A percentile compares a stretch with the other conserved stretches of the same genome.
phyloP scores from a whole-genome alignment of 192 early-diverging fungal genomes.

The Coemansia sp. region DNA sequence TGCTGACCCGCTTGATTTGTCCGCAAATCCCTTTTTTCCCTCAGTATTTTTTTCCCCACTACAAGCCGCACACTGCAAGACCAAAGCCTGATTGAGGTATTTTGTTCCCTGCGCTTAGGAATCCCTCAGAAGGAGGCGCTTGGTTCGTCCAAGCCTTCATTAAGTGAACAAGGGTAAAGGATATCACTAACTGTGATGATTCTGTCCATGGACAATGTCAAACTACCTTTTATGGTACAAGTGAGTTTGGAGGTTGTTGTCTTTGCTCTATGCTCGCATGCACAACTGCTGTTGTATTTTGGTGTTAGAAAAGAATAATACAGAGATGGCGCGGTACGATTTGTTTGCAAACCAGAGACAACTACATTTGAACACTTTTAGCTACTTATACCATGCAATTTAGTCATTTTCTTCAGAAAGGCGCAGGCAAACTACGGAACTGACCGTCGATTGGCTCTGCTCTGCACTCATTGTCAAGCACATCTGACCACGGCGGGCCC shows the following conservation, averaged over 20 bases:
- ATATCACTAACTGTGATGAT: not conserved
- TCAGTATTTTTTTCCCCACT: not conserved
- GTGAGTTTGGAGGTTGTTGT: not conserved
- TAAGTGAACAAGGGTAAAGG: not conserved
- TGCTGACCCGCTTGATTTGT: conserved; percentile 5
- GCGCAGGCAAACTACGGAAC: not conserved
- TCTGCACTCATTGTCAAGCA: not conserved
- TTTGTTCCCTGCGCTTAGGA: not conserved
- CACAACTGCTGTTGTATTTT: not conserved
- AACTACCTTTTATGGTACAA: not conserved
- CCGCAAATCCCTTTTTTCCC: not conserved
- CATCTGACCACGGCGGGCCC: not conserved
- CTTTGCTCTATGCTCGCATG: not conserved
- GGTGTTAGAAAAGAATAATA: not conserved
- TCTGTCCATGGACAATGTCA: not conserved
- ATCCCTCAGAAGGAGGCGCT: not conserved
- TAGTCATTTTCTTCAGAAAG: not conserved
- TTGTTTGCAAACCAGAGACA: not conserved
- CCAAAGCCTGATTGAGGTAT: not conserved
- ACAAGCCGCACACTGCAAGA: conserved; percentile 1
- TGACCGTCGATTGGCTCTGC: not conserved
- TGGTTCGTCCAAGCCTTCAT: too few relatives aligned
- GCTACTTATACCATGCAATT: not conserved
- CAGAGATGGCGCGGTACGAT: not conserved
- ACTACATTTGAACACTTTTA: not conserved